Evolutionary conservation across 2,329 filamentous ascomycete genomes (phyloP), one percentile per base, ranked within the genome.

Genomic region (Huntiella decipiens): DNA sequence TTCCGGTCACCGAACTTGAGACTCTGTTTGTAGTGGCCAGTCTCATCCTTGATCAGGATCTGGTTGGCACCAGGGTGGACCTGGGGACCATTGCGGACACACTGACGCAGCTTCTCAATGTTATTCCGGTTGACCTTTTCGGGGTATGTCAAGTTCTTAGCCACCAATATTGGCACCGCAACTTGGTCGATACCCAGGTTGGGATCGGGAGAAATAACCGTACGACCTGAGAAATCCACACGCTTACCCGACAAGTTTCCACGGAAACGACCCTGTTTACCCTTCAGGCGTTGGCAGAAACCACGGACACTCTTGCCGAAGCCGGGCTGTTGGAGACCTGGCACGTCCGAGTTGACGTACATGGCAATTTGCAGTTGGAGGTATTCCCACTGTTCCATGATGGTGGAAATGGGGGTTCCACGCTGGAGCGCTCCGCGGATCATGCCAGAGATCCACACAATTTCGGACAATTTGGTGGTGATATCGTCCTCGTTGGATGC

Each of bases 381-480:
- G 56, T 88, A 96, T 57, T 98, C 91, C 91, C 91, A 98, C 55
- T 94, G 86, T 59, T 98, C 91, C 78, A 96, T 92, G 47, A 96
- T 82, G 1, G 84, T 92, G 53, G 82, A 75, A 2, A 98, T 72
- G 0, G 85, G 77, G 11, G 87, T 82, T 7, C 88, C 88, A 53
- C 85, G 86, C 50, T 80, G 71, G 12, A 96, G 62, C 0, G 85
- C 84, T 16, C 83, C 81, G 43, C 82, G 78, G 51, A 98, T 84
- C 54, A 92, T 75, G 46, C 82, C 81, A 57, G 87, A 94, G 52
- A 92, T 84, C 55, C 92, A 84, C 7, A 95, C 80, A 52, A 98
- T 96, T 58, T 98, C 88, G 28, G 86, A 82, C n/a, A 98, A 73
- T 59, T 96, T 95, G 45, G 88, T 87, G 0, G 91, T 98, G 51